Evolutionary conservation across 169 alveolate genomes (phyloP).

Genomic region (Eimeria praecox): DNA sequence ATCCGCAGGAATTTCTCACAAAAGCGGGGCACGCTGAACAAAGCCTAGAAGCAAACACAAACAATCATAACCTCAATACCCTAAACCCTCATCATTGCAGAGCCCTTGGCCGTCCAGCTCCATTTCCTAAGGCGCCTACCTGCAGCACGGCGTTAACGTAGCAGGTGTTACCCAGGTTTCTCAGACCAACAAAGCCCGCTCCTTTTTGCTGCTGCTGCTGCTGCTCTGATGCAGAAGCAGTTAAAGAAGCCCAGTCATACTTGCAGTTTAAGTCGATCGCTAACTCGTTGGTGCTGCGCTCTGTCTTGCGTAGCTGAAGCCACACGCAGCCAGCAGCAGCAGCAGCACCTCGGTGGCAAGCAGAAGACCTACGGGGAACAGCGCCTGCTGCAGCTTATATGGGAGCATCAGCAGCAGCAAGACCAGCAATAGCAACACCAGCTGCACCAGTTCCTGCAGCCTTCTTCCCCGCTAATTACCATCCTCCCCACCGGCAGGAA

Average conservation of each 20-base stretch:
- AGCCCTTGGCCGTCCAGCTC: constrained; percentile 24
- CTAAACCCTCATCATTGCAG: neutral
- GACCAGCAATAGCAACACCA: neutral
- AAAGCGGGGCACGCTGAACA: constrained; percentile 39
- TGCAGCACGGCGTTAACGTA: constrained; percentile 91
- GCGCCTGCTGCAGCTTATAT: neutral
- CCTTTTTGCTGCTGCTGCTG: constrained; percentile 67
- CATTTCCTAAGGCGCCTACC: constrained; percentile 46
- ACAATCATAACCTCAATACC: neutral
- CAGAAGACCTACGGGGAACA: neutral
- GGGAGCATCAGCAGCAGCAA: neutral
- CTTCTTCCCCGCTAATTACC: neutral
- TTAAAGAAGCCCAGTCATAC: constrained; percentile 87
- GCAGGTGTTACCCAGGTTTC: constrained; percentile 92
- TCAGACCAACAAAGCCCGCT: constrained; percentile 82
- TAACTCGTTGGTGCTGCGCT: constrained; percentile 91
- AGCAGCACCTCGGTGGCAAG: constrained; percentile 42
- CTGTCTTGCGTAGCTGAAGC: constrained; percentile 88
- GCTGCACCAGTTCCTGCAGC: neutral
- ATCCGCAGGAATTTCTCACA: constrained; percentile 68
- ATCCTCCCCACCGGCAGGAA: neutral
- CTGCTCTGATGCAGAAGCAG: constrained; percentile 86
- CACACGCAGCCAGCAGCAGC: constrained; percentile 18
- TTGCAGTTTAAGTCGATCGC: constrained; percentile 90
- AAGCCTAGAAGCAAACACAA: constrained; percentile 8